phyloP scores from a whole-genome alignment of 495 filamentous ascomycete species.

The Aspergillus baeticus region DNA sequence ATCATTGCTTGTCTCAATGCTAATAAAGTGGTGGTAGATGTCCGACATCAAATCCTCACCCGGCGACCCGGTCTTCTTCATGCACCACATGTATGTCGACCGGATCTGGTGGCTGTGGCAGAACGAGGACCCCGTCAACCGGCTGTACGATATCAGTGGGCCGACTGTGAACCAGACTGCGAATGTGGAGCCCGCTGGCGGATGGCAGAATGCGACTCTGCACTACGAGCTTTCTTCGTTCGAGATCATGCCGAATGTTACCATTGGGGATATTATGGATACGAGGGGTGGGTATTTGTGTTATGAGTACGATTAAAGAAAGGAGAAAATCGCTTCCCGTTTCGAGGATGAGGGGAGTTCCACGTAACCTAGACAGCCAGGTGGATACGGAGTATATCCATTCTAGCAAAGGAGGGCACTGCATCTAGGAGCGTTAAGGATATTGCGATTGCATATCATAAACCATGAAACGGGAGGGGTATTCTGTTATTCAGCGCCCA shows the following conservation, averaged over 20 bases:
- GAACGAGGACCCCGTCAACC: conserved; percentile 30
- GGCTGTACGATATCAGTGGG: conserved; percentile 22
- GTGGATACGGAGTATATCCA: too few species aligned
- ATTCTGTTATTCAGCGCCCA: too few species aligned
- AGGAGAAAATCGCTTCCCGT: not conserved
- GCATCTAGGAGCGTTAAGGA: too few species aligned
- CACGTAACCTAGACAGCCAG: too few species aligned
- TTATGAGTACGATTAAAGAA: conserved; percentile 27
- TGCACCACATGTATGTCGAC: conserved; percentile 53
- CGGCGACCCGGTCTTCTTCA: conserved; percentile 51
- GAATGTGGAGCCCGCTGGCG: conserved; percentile 19
- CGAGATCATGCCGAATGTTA: conserved; percentile 16
- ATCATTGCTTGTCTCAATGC: not conserved
- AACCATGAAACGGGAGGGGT: too few species aligned
- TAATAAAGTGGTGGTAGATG: conserved; percentile 1
- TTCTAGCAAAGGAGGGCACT: too few species aligned
- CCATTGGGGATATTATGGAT: conserved; percentile 35
- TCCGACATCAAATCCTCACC: conserved; percentile 19
- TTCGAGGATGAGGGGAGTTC: too few species aligned
- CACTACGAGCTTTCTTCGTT: conserved; percentile 18
- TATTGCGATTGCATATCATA: too few species aligned
- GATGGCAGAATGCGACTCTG: conserved; percentile 18
- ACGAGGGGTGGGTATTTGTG: conserved; percentile 33
- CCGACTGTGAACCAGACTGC: conserved; percentile 15
- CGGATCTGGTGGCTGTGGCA: conserved; percentile 57